A percentile compares a stretch with the other conserved stretches of the same genome.
These are phyloP conservation scores for Xylaria sp. DNA, from an alignment of 2,329 filamentous ascomycete genomes.

Conservation along the genomic window DNA sequence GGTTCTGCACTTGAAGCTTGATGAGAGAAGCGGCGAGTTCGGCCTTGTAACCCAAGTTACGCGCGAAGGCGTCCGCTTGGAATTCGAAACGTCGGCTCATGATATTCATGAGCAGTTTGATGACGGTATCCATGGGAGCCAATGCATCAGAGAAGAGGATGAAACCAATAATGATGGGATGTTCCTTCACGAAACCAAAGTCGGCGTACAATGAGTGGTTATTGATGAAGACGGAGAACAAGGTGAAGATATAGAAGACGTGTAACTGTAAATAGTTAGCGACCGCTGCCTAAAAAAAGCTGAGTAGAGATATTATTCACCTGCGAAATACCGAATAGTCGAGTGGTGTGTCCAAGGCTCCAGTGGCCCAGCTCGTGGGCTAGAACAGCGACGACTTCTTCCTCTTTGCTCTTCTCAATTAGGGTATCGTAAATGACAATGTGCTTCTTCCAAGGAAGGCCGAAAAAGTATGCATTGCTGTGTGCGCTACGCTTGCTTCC, in stretches of 20 bases:
- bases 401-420: conserved; percentile 90
- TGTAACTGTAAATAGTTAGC: conserved; percentile 72
- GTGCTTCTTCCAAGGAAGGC: conserved; percentile 99
- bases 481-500: conserved; percentile 89
- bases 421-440: conserved; percentile 99
- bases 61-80: conserved; percentile 91
- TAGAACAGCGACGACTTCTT: conserved; percentile 94
- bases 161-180: conserved; percentile 96
- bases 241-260: conserved; percentile 94
- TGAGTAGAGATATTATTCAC: conserved; percentile 56
- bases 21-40: conserved; percentile 90
- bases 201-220: conserved; percentile 90
- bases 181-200: conserved; percentile 86
- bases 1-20: conserved; percentile 97
- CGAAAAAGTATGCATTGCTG: conserved; percentile 96
- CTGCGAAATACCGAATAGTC: conserved; percentile 87
- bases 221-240: conserved; percentile 98
- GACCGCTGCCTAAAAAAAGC: background rate
- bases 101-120: conserved; percentile 96
- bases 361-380: conserved; percentile 98
- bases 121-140: conserved; percentile 90
- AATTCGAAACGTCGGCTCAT: conserved; percentile 96
- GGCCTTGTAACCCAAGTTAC: conserved; percentile 81
- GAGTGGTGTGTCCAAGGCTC: conserved; percentile 94
- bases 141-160: conserved; percentile 98